These are phyloP conservation scores for Lactarius trivialis DNA, from an alignment of 768 basidiomycete species.

Conservation along the genomic window DNA sequence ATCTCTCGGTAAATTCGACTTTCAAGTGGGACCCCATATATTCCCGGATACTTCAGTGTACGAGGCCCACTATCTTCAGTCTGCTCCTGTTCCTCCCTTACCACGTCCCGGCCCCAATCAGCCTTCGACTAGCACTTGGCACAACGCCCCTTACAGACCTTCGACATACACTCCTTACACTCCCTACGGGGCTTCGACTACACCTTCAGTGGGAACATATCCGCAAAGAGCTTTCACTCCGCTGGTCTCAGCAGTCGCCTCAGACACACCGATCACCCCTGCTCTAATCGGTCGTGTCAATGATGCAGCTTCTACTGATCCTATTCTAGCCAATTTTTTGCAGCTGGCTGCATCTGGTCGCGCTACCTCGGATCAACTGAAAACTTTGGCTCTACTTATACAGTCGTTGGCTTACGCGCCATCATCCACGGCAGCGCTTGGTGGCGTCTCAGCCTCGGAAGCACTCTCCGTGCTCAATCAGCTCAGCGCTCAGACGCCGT, in stretches of 20 bases:
- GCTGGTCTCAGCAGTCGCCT: conserved; percentile 40
- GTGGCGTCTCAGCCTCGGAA: conserved; percentile 4
- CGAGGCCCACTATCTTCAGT: conserved; percentile 61
- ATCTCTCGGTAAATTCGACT: conserved; percentile 57
- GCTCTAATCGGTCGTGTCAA: conserved; percentile 59
- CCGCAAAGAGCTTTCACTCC: conserved; percentile 32
- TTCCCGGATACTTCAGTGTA: conserved; percentile 64
- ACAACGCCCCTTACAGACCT: conserved; percentile 13
- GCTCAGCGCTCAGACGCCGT: not conserved
- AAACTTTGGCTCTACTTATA: conserved; percentile 66
- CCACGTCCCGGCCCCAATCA: conserved; percentile 24
- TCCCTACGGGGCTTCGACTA: not conserved
- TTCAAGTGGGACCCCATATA: conserved; percentile 70
- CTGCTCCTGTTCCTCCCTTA: conserved; percentile 23
- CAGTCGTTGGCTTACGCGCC: conserved; percentile 47
- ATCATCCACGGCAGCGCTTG: conserved; percentile 2
- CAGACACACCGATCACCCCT: conserved; percentile 47
- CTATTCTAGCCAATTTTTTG: conserved; percentile 59
- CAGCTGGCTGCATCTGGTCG: conserved; percentile 56
- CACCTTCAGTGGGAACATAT: not conserved
- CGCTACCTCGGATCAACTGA: conserved; percentile 58
- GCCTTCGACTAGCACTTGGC: conserved; percentile 25
- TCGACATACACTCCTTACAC: conserved; percentile 10
- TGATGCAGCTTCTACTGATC: conserved; percentile 56
- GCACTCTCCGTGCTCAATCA: conserved; percentile 11